Evolutionary conservation across 1,284 basidiomycete genomes (phyloP), one percentile per base, ranked within the genome.

Genomic region (Tilletiopsis washingtonensis): DNA sequence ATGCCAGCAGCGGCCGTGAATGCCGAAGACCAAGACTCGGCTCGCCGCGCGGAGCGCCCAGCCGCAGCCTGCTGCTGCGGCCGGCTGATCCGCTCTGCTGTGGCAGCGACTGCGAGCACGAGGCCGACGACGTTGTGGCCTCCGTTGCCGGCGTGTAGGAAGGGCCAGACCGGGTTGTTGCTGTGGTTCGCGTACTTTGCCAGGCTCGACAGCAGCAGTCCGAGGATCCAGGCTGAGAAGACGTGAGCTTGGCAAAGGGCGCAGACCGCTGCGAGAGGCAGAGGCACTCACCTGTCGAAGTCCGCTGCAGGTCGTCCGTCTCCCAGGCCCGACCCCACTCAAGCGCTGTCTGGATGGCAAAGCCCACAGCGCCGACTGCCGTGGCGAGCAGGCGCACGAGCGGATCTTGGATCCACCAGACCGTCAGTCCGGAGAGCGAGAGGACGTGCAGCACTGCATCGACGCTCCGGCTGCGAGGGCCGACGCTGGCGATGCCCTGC

Each of bases 41-140:
- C n/a, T n/a, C n/a, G n/a, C n/a, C n/a, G n/a, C 40, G n/a, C 36
- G 74, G 0, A 85, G 80, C 4, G 85, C 76, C 69, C 89, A 86
- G 26, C 83, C 81, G 2, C 86, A 86, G n/a, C 85, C 79, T 43
- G 84, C 14, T 23, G 29, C n/a, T 38, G 9, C 7, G 39, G 57
- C 69, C 54, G 78, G 7, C 4, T 11, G 12, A 41, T 7, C 4
- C 19, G 14, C 24, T 46, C 21, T 15, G 34, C 17, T 5, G 36
- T 17, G 15, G 20, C 23, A 32, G 40, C 1, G 51, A 43, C 19
- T 15, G 51, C 68, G 5, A 71, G 20, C 0, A 36, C 34, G 15
- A 71, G 57, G 5, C 57, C 53, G 1, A 59, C 3, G 1, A 36
- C 41, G n/a, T 70, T 66, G 40, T 49, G 46, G 2, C 68, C 69